A percentile compares a stretch with the other conserved stretches of the same genome.
These are phyloP conservation scores for Agaricus subrufescens DNA, from an alignment of 768 basidiomycete genomes.

Conservation along the genomic window DNA sequence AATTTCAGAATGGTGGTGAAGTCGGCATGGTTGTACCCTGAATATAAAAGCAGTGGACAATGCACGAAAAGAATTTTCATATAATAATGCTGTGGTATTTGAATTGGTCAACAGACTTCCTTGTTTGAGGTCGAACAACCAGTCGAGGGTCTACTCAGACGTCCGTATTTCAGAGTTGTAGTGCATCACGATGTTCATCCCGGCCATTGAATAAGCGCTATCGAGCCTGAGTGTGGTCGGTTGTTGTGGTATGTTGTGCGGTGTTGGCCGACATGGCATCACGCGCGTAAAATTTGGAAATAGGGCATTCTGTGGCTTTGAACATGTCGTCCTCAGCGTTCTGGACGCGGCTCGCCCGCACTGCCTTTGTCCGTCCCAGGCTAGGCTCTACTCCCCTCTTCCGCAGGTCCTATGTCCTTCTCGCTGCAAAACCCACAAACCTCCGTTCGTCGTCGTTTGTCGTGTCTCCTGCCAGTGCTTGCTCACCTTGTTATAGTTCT, in stretches of 20 bases:
- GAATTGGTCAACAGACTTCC: too few relatives aligned
- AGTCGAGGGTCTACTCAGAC: too few relatives aligned
- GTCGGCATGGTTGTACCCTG: too few relatives aligned
- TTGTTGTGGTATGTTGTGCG: neutral
- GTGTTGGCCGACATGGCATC: neutral
- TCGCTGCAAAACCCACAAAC: slow-evolving; percentile 2
- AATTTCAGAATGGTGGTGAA: too few relatives aligned
- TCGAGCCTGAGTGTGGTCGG: too few relatives aligned
- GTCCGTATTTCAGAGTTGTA: too few relatives aligned
- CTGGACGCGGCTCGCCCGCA: slow-evolving; percentile 9
- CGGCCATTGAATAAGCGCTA: too few relatives aligned
- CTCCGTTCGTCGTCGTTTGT: neutral
- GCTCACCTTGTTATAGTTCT: neutral
- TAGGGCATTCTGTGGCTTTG: neutral
- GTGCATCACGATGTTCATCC: too few relatives aligned
- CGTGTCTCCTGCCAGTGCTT: neutral
- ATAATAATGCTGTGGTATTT: too few relatives aligned
- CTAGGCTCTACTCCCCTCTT: neutral
- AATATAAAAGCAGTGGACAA: too few relatives aligned
- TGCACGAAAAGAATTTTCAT: too few relatives aligned
- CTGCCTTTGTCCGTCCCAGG: slow-evolving; percentile 1
- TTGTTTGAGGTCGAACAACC: too few relatives aligned
- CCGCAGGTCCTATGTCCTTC: slow-evolving; percentile 4
- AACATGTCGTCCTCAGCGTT: slow-evolving; percentile 6
- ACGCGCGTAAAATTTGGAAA: neutral